Evolutionary conservation across 352 stramenopile genomes (phyloP).

Genomic region (Globisporangium orthogonon): DNA sequence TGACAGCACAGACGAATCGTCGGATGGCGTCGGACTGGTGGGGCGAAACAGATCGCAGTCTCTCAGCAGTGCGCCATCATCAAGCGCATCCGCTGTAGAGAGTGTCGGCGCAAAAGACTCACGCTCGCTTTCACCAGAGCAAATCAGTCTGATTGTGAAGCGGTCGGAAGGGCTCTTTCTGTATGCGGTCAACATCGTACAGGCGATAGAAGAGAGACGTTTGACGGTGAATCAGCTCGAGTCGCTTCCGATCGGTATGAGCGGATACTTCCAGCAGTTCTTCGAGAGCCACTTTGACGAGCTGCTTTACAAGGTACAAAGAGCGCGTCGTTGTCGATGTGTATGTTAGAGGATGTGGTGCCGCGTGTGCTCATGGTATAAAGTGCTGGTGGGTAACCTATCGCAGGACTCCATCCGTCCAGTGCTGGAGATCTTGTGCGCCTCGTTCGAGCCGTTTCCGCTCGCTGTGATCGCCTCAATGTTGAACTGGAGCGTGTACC

Average conservation of each 20-base stretch:
- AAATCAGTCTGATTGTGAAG: constrained; percentile 41
- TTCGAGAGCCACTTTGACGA: constrained; percentile 64
- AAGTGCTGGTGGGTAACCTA: neutral
- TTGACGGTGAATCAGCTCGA: constrained; percentile 41
- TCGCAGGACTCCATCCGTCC: constrained; percentile 36
- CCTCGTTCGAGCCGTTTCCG: constrained; percentile 54
- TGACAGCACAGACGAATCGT: neutral
- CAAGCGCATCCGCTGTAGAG: neutral
- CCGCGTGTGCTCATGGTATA: neutral
- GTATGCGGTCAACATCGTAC: constrained; percentile 73
- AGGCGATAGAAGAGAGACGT: constrained; percentile 47
- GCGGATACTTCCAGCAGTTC: constrained; percentile 61
- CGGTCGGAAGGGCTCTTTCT: constrained; percentile 62
- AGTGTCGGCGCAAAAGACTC: neutral
- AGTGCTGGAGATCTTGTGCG: constrained; percentile 63
- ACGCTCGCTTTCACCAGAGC: constrained; percentile 17
- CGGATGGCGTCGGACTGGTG: neutral
- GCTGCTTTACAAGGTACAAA: constrained; percentile 34
- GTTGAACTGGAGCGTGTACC: constrained; percentile 49
- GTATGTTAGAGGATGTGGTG: no score
- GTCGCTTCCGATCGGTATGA: constrained; percentile 53
- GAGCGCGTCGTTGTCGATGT: neutral
- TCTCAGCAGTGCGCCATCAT: neutral
- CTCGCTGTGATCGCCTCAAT: constrained; percentile 38
- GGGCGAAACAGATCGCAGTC: constrained; percentile 1